Evolutionary conservation across 257 asterid species (phyloP), one percentile per base, ranked within the genome.

Genomic region (Paulownia fortunei): DNA sequence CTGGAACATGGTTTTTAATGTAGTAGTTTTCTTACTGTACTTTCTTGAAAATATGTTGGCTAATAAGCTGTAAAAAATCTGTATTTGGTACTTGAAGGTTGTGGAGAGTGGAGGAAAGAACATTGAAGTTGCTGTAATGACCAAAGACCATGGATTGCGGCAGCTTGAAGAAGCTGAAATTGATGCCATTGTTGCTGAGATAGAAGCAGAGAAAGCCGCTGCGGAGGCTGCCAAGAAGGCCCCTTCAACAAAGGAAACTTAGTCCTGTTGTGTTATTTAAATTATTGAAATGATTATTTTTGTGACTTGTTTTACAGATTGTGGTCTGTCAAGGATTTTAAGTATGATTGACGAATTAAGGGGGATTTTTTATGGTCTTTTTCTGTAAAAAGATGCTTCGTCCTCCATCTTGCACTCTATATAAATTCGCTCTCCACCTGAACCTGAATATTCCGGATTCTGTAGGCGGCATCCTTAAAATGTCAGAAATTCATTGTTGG

Each of bases 61-160:
- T 15, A 18, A 15, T 34, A 34, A 63, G 49, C 5, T 34, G 49
- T 63, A 32, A 32, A 7, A 13, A 24, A 10, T 13, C 66, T 63
- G 23, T n/a, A 5, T 26, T 37, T 51, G 27, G 78, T 51, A 3
- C 58, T 64, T 78, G 55, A 80, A 94, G 98, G 98, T 92, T 67
- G 98, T 94, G 59, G 98, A 94, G 86, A 91, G 98, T 65, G 99
- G 98, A 24, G 99, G 99, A 79, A 95, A 92, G 91, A 95, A 95
- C 88, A 90, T 95, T 16, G 99, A 95, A 86, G 97, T 92, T 61
- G 99, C 96, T 51, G 95, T 94, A 44, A 94, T 94, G 98, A 94
- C 97, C 5, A 92, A 86, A 81, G 93, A 92, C 47, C 78, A 81
- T 16, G 99, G 97, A 68, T 85, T 92, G 79, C 82, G 66, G 70